Evolutionary conservation across 306 rosid species (phyloP).

Genomic region (Trifolium subterraneum): DNA sequence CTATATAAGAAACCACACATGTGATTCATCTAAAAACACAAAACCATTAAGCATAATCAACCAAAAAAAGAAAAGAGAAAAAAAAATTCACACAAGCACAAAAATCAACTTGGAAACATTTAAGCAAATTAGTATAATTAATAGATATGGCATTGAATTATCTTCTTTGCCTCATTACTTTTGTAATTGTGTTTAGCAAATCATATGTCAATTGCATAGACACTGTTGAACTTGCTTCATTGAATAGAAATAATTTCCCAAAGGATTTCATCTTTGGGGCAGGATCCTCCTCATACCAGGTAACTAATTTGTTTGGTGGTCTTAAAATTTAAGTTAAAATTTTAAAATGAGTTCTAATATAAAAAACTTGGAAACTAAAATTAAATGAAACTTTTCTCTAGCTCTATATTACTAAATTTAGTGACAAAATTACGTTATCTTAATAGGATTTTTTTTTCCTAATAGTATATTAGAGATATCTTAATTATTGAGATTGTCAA

Average conservation of each 20-base stretch:
- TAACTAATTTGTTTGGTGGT: neutral
- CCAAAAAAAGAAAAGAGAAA: too few relatives aligned
- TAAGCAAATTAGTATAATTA: neutral
- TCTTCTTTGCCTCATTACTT: neutral
- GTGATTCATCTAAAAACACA: neutral
- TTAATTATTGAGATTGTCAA: too few relatives aligned
- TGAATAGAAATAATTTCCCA: conserved; percentile 55
- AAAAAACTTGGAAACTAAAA: neutral
- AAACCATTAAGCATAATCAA: neutral
- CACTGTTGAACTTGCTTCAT: conserved; percentile 5
- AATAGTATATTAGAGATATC: too few relatives aligned
- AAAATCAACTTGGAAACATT: neutral
- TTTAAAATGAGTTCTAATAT: neutral
- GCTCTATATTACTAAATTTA: too few relatives aligned
- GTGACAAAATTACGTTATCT: too few relatives aligned
- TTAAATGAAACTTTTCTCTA: too few relatives aligned
- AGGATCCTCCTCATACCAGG: conserved; percentile 52
- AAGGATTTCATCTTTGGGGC: conserved; percentile 40
- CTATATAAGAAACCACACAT: neutral
- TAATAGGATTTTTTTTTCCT: too few relatives aligned
- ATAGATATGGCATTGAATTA: conserved; percentile 35
- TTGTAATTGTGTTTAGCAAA: neutral
- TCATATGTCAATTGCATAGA: neutral
- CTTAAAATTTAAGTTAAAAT: neutral
- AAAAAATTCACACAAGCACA: too few relatives aligned